Percentiles rank a stretch among this genome's conserved stretches.
These are phyloP conservation scores for Crataegus laevigata DNA, from an alignment of 306 rosid genomes.

Conservation along the genomic window DNA sequence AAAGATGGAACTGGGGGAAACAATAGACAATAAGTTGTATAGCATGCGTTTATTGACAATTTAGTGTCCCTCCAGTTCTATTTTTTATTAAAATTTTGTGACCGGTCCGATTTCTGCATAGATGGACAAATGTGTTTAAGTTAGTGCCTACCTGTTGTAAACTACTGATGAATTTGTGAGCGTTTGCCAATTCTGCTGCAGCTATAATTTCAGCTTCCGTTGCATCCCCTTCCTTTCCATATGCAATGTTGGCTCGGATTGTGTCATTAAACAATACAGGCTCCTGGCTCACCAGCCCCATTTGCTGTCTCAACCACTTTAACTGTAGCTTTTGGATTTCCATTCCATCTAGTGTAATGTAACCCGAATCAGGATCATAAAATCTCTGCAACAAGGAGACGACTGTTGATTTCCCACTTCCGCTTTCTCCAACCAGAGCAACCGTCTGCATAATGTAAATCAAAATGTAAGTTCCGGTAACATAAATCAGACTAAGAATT, in stretches of 20 bases:
- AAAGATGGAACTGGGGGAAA: too few species aligned
- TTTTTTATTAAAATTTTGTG: too few species aligned
- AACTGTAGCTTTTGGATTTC: slow-evolving; percentile 43
- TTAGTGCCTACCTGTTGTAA: slow-evolving; percentile 39
- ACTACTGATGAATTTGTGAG: slow-evolving; percentile 56
- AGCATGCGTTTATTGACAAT: too few species aligned
- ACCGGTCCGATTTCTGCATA: too few species aligned
- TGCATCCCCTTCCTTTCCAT: slow-evolving; percentile 57
- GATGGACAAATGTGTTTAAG: not conserved
- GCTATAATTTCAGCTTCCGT: slow-evolving; percentile 53
- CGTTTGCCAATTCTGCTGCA: slow-evolving; percentile 57
- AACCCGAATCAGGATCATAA: slow-evolving; percentile 60
- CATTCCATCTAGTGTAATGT: slow-evolving; percentile 45
- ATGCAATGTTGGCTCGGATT: slow-evolving; percentile 50
- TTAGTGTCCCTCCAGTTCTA: too few species aligned
- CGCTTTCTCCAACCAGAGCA: slow-evolving; percentile 70
- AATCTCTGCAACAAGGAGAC: slow-evolving; percentile 53
- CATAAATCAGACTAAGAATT: not conserved
- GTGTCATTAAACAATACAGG: slow-evolving; percentile 56
- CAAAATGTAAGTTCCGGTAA: not conserved
- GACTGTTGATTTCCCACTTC: slow-evolving; percentile 66
- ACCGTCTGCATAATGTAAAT: slow-evolving; percentile 31
- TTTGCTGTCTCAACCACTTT: slow-evolving; percentile 57
- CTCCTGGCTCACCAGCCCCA: slow-evolving; percentile 69
- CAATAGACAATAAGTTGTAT: too few species aligned